Percentiles rank a stretch among this genome's conserved stretches.
phyloP scores from a whole-genome alignment of 805 yeast species.

The Zygosaccharomyces pseudorouxii region DNA sequence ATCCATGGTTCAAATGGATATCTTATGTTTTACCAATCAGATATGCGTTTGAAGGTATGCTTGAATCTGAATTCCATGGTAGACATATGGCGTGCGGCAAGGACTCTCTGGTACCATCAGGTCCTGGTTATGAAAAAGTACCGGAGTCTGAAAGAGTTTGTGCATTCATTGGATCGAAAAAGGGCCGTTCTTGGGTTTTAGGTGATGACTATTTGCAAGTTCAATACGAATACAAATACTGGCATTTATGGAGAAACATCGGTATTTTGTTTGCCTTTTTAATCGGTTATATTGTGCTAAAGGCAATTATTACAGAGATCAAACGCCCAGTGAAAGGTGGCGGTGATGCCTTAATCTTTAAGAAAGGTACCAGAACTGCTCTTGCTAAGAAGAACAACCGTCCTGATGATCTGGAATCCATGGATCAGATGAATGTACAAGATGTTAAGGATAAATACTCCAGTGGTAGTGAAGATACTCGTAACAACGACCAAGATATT shows the following conservation, averaged over 20 bases:
- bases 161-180: conserved; percentile 52
- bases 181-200: conserved; percentile 48
- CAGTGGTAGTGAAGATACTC: conserved; percentile 9
- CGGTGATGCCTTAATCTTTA: conserved; percentile 44
- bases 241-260: conserved; percentile 76
- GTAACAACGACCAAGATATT: conserved; percentile 6
- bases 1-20: conserved; percentile 65
- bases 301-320: conserved; percentile 23
- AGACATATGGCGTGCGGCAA: conserved; percentile 28
- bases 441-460: conserved; percentile 16
- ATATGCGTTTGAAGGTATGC: conserved; percentile 54
- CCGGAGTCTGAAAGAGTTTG: conserved; percentile 44
- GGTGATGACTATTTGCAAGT: conserved; percentile 55
- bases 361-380: conserved; percentile 42
- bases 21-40: conserved; percentile 49
- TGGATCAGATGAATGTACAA: conserved; percentile 12
- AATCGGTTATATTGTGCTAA: conserved; percentile 20
- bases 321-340: conserved; percentile 30
- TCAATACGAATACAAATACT: conserved; percentile 48
- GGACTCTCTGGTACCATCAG: conserved; percentile 47
- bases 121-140: conserved; percentile 45
- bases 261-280: conserved; percentile 56
- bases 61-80: conserved; percentile 60
- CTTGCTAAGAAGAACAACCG: background rate
- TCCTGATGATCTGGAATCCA: conserved; percentile 19